Evolutionary conservation across 768 basidiomycete genomes (phyloP).

Genomic region (Auricularia sp.): DNA sequence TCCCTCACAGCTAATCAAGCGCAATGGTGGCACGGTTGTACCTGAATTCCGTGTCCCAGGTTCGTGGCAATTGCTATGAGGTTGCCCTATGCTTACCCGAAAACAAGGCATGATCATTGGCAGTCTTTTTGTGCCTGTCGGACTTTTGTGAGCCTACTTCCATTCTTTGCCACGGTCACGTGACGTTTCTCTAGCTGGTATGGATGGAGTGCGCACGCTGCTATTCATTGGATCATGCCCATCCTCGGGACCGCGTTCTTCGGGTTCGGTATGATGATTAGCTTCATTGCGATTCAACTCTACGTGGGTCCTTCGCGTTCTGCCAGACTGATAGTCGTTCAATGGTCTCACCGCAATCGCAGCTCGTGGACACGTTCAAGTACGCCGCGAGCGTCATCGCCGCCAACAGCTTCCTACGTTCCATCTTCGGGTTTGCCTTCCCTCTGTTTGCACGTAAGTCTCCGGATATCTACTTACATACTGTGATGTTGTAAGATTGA

Average conservation of each 20-base stretch:
- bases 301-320: background rate
- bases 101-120: conserved; percentile 45
- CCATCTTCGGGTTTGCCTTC: conserved; percentile 52
- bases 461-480: background rate
- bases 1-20: conserved; percentile 13
- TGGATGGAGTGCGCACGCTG: conserved; percentile 67
- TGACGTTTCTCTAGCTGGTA: conserved; percentile 22
- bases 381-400: conserved; percentile 59
- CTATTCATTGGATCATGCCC: conserved; percentile 66
- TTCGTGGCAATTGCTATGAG: conserved; percentile 5
- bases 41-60: conserved; percentile 67
- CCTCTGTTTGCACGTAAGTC: conserved; percentile 42
- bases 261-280: background rate
- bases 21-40: conserved; percentile 48
- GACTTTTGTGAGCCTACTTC: background rate
- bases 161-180: background rate
- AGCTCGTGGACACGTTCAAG: conserved; percentile 54
- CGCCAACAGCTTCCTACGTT: conserved; percentile 54
- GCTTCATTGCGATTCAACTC: conserved; percentile 3
- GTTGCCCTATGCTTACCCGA: too few relatives aligned
- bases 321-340: conserved; percentile 8
- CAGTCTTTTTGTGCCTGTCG: conserved; percentile 47
- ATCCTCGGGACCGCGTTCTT: conserved; percentile 34
- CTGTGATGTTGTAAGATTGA: background rate
- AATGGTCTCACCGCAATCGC: conserved; percentile 22